These are phyloP conservation scores for Tylopilus sp. DNA, from an alignment of 1,284 basidiomycete species.

Conservation along the genomic window DNA sequence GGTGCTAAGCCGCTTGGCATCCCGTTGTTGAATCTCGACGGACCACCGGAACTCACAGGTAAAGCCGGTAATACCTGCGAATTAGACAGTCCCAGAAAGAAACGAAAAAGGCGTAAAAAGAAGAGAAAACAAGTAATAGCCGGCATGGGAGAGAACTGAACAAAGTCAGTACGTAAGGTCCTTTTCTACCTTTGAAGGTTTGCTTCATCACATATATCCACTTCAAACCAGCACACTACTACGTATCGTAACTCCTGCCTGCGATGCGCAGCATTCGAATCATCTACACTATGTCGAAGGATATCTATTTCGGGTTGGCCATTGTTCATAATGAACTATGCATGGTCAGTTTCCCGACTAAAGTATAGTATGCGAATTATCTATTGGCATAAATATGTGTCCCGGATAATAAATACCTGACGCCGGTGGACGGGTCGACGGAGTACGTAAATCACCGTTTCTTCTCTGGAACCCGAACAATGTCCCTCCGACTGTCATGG, in stretches of 20 bases:
- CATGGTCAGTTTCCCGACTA: neutral
- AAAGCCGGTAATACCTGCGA: conserved; percentile 35
- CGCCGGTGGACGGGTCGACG: neutral
- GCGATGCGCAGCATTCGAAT: neutral
- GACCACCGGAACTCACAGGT: conserved; percentile 41
- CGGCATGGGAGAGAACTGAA: conserved; percentile 14
- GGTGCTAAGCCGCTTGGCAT: conserved; percentile 21
- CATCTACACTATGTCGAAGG: neutral
- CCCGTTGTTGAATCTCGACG: conserved; percentile 57
- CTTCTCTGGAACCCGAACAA: conserved; percentile 5
- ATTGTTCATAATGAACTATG: neutral
- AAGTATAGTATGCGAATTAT: conserved; percentile 6
- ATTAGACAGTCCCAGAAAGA: conserved; percentile 41
- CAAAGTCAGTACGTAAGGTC: conserved; percentile 22
- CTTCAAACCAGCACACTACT: conserved; percentile 2
- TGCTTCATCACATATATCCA: neutral
- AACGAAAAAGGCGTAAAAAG: conserved; percentile 54
- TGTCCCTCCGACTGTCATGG: conserved; percentile 10
- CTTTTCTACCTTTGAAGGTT: neutral
- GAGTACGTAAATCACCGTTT: conserved; percentile 7
- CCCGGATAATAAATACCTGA: conserved; percentile 22
- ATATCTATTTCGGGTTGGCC: neutral
- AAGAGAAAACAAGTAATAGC: conserved; percentile 42
- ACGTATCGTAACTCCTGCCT: neutral
- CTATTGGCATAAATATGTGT: conserved; percentile 23